Base-by-base conservation (phyloP, 495 filamentous ascomycete species). In the Beverwykella pulmonaria region DNA sequence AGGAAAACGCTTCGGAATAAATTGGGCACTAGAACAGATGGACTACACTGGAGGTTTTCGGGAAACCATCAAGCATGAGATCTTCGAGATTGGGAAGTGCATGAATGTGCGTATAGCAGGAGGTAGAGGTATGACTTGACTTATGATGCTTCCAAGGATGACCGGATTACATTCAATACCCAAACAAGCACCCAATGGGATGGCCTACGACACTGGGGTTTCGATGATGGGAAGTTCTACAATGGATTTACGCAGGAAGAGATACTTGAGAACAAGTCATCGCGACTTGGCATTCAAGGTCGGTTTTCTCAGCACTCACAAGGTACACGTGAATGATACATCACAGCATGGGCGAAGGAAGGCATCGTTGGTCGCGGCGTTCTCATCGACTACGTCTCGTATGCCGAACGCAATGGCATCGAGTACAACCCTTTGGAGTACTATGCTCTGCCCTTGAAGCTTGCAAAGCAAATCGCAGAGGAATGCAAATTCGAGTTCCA, bases 161-260 rank as follows among this genome's bases (percentile, higher is more conserved):
- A 71, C 41, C 41, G 48, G 29, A 53, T 59, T 10, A 61, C 62
- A 7, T 65, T 71, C 65, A 71, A 71, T 32, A 59, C 69, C 0
- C 69, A 71, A 46, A 60, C 46, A 8, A 62, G 65, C 20, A 60
- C 65, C 3, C 69, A 71, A 57, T 71, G 69, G 69, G 69, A 71
- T 25, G 69, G 69, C 12, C 46, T 71, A 2, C 27, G 69, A 15
- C 69, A 71, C 34, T 71, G 50, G 53, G 59, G 54, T 14, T 60
- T 60, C 41, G 67, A 70, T 25, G 50, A 70, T 23, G 55, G 67
- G 22, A 53, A n/a, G 46, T 71, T 71, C 50, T 68, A 71, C 25
- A 58, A 58, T 36, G 69, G 69, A 1, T 32, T 65, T 10, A 68
- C 69, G 8, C 29, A 49, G 30, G 53, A 68, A 27, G 69, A 71